Conservation (phyloP, 1,284 basidiomycete species). For the Xanthoconium separans region DNA sequence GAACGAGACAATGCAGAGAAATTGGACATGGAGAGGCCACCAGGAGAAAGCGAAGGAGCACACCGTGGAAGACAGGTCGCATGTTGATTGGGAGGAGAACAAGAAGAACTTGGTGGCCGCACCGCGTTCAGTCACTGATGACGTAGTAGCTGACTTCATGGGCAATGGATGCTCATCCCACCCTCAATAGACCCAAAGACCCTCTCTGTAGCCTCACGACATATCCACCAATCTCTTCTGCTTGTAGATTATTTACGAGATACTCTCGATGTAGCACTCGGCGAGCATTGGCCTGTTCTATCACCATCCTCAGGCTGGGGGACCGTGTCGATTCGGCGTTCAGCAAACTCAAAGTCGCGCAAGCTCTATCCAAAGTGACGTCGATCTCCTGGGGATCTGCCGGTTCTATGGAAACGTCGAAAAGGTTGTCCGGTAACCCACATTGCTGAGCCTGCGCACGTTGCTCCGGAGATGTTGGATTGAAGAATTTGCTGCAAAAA, state of each 20-base stretch:
- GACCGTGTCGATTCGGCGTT: conserved; percentile 24
- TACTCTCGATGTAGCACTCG: conserved; percentile 52
- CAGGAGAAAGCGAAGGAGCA: too few species aligned
- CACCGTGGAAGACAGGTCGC: too few species aligned
- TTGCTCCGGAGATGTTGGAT: conserved; percentile 54
- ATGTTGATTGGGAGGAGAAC: too few species aligned
- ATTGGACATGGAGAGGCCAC: too few species aligned
- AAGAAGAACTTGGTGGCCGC: too few species aligned
- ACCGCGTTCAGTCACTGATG: too few species aligned
- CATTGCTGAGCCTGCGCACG: conserved; percentile 29
- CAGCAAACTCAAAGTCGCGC: conserved; percentile 2
- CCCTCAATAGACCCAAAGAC: conserved; percentile 41
- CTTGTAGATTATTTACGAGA: conserved; percentile 52
- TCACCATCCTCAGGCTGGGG: conserved; percentile 42
- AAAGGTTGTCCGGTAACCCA: conserved; percentile 33
- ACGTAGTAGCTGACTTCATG: too few species aligned
- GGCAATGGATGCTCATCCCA: background rate
- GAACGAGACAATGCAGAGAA: too few species aligned
- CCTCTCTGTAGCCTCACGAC: conserved; percentile 48
- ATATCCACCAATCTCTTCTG: conserved; percentile 48
- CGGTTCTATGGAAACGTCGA: conserved; percentile 47
- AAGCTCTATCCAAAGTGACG: conserved; percentile 14
- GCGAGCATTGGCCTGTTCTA: conserved; percentile 54
- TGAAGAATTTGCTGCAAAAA: conserved; percentile 58
- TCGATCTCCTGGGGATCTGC: conserved; percentile 46